Conservation (phyloP, 2,329 filamentous ascomycete species). For the Ascochyta rabiei region DNA sequence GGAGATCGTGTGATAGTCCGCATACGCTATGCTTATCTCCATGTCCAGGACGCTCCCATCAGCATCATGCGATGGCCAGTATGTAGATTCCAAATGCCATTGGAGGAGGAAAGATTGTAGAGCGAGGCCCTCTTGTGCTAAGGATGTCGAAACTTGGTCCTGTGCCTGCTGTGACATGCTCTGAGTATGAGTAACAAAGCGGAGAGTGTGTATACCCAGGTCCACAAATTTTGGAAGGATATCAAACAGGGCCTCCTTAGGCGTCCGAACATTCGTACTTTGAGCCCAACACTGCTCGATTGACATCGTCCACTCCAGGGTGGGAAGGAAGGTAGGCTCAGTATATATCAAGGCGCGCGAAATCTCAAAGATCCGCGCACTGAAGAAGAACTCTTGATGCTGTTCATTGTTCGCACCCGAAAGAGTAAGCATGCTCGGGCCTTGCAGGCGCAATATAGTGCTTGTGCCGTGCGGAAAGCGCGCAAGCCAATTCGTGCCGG, state of each 20-base stretch:
- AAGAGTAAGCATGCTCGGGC: conserved; percentile 16
- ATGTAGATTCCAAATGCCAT: conserved; percentile 15
- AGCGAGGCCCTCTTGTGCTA: conserved; percentile 28
- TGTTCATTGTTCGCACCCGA: conserved; percentile 5
- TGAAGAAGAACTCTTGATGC: conserved; percentile 32
- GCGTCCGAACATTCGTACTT: conserved; percentile 22
- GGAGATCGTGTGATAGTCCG: conserved; percentile 35
- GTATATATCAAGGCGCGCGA: conserved; percentile 35
- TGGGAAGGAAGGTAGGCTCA: conserved; percentile 28
- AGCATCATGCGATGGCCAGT: no score
- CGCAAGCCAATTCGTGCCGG: conserved; percentile 34
- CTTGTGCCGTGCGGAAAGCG: conserved; percentile 39
- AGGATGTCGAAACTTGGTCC: neutral
- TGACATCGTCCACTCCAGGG: conserved; percentile 25
- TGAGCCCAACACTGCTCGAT: conserved; percentile 24
- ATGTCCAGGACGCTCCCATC: neutral
- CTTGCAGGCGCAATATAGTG: conserved; percentile 30
- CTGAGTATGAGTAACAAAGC: conserved; percentile 1
- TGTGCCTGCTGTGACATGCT: neutral
- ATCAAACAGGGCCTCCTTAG: conserved; percentile 36
- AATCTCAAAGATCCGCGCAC: conserved; percentile 37
- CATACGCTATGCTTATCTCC: conserved; percentile 22
- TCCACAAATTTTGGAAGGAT: conserved; percentile 30
- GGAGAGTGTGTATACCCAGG: conserved; percentile 22
- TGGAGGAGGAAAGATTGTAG: conserved; percentile 22